These are phyloP conservation scores for Podospora australis DNA, from an alignment of 495 filamentous ascomycete genomes.

Conservation along the genomic window DNA sequence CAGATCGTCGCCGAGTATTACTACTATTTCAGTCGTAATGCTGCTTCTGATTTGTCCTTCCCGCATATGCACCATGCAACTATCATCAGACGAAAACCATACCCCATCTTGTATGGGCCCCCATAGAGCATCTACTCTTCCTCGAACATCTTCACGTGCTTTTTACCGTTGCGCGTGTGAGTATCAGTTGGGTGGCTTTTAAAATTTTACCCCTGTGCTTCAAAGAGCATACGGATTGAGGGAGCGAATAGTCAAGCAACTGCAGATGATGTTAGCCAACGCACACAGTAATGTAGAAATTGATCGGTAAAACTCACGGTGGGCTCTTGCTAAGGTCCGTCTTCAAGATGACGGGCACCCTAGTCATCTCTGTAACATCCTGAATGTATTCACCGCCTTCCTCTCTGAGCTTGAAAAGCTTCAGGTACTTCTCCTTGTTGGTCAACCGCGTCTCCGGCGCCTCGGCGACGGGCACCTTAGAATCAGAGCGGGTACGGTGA, in stretches of 20 bases:
- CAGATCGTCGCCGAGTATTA: neutral
- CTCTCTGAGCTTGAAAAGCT: constrained; percentile 81
- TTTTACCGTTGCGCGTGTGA: too few species aligned
- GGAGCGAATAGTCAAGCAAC: constrained; percentile 94
- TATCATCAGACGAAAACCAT: neutral
- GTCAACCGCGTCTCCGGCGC: constrained; percentile 69
- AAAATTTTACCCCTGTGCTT: too few species aligned
- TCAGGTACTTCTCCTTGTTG: constrained; percentile 94
- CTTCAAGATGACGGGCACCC: constrained; percentile 94
- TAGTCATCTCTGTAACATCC: constrained; percentile 94
- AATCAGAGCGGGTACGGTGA: constrained; percentile 86
- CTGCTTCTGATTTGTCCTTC: neutral
- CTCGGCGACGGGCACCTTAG: constrained; percentile 72
- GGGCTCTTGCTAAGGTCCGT: constrained; percentile 98
- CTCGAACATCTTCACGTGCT: too few species aligned
- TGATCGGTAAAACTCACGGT: constrained; percentile 62
- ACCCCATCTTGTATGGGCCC: neutral
- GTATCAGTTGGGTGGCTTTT: too few species aligned
- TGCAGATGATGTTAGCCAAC: constrained; percentile 41
- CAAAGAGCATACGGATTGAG: constrained; percentile 93
- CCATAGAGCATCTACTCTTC: too few species aligned
- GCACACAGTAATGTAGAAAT: neutral
- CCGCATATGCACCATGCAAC: neutral
- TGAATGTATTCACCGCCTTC: constrained; percentile 95
- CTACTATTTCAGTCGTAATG: too few species aligned